Conservation (phyloP, 1,139 yeast species). For the Suhomyces bokatorum region DNA sequence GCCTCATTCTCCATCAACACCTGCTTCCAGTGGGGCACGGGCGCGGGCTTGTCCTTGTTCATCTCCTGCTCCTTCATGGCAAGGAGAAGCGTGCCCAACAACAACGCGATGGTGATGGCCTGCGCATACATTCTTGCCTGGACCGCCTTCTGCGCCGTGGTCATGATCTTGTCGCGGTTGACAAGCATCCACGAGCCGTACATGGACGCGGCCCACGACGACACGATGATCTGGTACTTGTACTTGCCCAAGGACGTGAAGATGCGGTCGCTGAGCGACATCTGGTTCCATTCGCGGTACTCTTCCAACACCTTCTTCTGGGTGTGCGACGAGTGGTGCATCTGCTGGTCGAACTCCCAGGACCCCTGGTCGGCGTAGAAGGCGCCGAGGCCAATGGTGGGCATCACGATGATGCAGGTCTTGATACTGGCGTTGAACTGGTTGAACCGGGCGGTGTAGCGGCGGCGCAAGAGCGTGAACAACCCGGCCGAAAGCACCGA, state of each 20-base stretch:
- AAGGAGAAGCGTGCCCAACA: conserved; percentile 63
- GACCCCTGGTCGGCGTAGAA: conserved; percentile 52
- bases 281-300: conserved; percentile 23
- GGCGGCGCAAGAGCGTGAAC: conserved; percentile 34
- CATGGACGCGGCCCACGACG: conserved; percentile 83
- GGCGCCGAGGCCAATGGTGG: conserved; percentile 41
- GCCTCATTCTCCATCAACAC: conserved; percentile 27
- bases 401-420: conserved; percentile 42
- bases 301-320: conserved; percentile 26
- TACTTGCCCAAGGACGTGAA: conserved; percentile 50
- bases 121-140: conserved; percentile 96
- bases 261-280: conserved; percentile 22
- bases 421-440: conserved; percentile 43
- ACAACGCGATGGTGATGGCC: conserved; percentile 65
- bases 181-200: conserved; percentile 80
- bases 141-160: conserved; percentile 80
- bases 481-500: conserved; percentile 36
- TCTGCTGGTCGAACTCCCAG: conserved; percentile 45
- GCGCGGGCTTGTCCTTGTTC: conserved; percentile 34
- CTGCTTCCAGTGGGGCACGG: conserved; percentile 43
- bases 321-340: conserved; percentile 37
- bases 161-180: conserved; percentile 74
- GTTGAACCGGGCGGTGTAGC: conserved; percentile 36
- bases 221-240: conserved; percentile 74
- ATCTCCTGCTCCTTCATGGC: conserved; percentile 62